Evolutionary conservation across 352 stramenopile genomes (phyloP).

Genomic region (Pythium rishiriense): DNA sequence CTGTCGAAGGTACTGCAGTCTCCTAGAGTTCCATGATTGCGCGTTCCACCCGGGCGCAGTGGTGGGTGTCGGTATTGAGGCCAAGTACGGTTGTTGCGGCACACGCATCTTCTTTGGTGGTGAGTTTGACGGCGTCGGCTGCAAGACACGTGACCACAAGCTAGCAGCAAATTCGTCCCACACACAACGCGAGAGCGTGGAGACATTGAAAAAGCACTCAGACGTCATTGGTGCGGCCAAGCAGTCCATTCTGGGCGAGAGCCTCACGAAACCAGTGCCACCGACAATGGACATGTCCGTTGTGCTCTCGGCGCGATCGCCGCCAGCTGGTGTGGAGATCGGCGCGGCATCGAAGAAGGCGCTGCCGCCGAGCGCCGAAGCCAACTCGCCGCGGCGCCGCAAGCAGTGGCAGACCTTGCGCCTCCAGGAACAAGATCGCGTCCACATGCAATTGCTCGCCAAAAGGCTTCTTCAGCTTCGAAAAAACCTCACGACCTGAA

Average conservation of each 20-base stretch:
- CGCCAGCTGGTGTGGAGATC: neutral
- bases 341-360: slow-evolving; percentile 6
- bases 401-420: slow-evolving; percentile 55
- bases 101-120: slow-evolving; percentile 47
- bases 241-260: slow-evolving; percentile 3
- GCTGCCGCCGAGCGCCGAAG: slow-evolving; percentile 5
- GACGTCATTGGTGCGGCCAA: slow-evolving; percentile 30
- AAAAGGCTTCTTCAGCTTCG: slow-evolving; percentile 47
- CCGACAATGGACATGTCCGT: slow-evolving; percentile 21
- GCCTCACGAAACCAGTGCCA: neutral
- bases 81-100: slow-evolving; percentile 58
- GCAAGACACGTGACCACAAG: slow-evolving; percentile 43
- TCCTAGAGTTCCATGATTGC: slow-evolving; percentile 47
- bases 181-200: slow-evolving; percentile 26
- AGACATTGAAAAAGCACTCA: slow-evolving; percentile 40
- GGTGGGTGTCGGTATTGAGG: slow-evolving; percentile 34
- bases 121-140: slow-evolving; percentile 44
- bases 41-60: slow-evolving; percentile 49
- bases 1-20: slow-evolving; percentile 43
- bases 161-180: slow-evolving; percentile 5
- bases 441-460: slow-evolving; percentile 47
- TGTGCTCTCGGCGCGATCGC: slow-evolving; percentile 3
- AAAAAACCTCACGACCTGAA: slow-evolving; percentile 49
- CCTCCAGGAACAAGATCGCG: slow-evolving; percentile 67
- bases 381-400: slow-evolving; percentile 22